These are phyloP conservation scores for Acorus gramineus DNA, from an alignment of 106 monocot species.

Conservation along the genomic window DNA sequence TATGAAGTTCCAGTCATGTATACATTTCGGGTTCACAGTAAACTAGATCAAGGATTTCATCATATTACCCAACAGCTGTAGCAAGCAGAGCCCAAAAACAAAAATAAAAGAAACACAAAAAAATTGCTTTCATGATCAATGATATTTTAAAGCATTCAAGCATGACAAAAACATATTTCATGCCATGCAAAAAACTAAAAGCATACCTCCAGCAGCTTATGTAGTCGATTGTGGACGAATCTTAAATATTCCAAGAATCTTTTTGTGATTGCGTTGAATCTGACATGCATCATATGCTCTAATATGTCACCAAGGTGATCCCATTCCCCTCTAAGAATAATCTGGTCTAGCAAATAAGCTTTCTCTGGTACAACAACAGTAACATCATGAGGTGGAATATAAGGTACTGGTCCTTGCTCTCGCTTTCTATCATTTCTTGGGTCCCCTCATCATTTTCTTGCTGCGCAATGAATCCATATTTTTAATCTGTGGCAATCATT, in stretches of 20 bases:
- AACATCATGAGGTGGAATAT: constrained; percentile 52
- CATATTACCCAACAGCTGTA: too few relatives aligned
- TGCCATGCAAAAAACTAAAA: too few relatives aligned
- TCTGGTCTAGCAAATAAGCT: constrained; percentile 17
- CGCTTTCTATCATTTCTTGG: constrained; percentile 16
- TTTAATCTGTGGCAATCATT: constrained; percentile 1
- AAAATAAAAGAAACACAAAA: too few relatives aligned
- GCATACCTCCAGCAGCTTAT: constrained; percentile 23
- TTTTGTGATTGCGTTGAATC: constrained; percentile 13
- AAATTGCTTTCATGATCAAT: too few relatives aligned
- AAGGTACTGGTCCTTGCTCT: constrained; percentile 10
- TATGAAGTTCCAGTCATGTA: too few relatives aligned
- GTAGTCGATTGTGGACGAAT: constrained; percentile 65
- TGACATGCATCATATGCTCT: constrained; percentile 8
- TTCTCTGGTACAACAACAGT: not conserved
- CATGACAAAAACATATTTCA: too few relatives aligned
- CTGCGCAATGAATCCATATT: constrained; percentile 15
- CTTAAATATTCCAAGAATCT: constrained; percentile 38
- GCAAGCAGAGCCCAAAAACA: too few relatives aligned
- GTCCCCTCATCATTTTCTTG: constrained; percentile 29
- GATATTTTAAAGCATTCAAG: too few relatives aligned
- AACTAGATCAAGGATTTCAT: too few relatives aligned
- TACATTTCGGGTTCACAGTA: too few relatives aligned
- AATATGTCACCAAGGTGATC: constrained; percentile 46
- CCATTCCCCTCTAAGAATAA: constrained; percentile 48